A percentile compares a stretch with the other conserved stretches of the same genome.
These are phyloP conservation scores for Tremellales sp. DNA, from an alignment of 1,284 basidiomycete genomes.

Conservation along the genomic window DNA sequence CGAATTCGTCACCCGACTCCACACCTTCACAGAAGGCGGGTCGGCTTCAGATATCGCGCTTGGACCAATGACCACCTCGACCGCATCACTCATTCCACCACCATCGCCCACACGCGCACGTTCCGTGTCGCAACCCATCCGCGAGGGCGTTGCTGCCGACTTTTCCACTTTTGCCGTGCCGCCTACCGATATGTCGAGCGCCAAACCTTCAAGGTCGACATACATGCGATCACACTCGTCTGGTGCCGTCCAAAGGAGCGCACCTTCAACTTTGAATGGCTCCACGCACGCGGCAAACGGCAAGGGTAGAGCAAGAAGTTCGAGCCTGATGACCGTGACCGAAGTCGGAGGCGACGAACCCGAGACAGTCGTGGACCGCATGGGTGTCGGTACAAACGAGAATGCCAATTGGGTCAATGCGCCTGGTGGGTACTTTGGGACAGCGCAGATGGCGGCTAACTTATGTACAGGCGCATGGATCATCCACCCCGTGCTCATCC, in stretches of 20 bases:
- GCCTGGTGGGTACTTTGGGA: constrained; percentile 63
- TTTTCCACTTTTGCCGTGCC: constrained; percentile 5
- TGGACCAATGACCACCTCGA: too few relatives aligned
- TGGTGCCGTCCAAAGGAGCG: constrained; percentile 7
- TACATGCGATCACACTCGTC: constrained; percentile 24
- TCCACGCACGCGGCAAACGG: not conserved
- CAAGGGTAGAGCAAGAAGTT: constrained; percentile 63
- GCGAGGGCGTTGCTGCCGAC: constrained; percentile 35
- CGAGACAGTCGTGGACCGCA: constrained; percentile 70
- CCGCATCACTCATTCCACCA: not conserved
- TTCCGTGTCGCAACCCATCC: constrained; percentile 44
- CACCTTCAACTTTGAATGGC: not conserved
- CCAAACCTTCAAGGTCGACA: constrained; percentile 11
- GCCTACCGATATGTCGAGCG: constrained; percentile 8
- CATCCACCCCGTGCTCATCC: constrained; percentile 91
- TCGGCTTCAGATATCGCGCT: too few relatives aligned
- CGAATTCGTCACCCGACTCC: too few relatives aligned
- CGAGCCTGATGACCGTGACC: constrained; percentile 82
- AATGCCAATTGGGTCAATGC: constrained; percentile 99
- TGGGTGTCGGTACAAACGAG: constrained; percentile 77
- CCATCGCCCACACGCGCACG: constrained; percentile 25
- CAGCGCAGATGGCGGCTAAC: not conserved
- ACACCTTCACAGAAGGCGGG: too few relatives aligned
- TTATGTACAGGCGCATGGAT: constrained; percentile 81
- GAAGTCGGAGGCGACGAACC: constrained; percentile 71